These are phyloP conservation scores for Agaricus subrufescens DNA, from an alignment of 768 basidiomycete genomes.

Conservation along the genomic window DNA sequence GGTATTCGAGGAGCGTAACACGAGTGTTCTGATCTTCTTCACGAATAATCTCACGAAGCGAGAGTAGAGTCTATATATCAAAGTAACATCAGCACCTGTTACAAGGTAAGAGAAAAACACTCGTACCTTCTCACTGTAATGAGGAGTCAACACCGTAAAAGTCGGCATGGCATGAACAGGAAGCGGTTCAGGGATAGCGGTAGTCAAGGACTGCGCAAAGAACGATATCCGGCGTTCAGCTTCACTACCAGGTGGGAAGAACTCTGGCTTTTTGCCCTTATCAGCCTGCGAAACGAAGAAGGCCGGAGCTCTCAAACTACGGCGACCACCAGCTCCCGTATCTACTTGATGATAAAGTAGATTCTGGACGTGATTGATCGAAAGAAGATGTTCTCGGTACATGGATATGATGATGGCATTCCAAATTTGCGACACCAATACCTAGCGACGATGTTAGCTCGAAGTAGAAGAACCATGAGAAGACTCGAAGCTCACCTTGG, in stretches of 20 bases:
- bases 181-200: conserved; percentile 87
- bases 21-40: conserved; percentile 97
- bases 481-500: conserved; percentile 65
- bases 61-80: conserved; percentile 72
- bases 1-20: conserved; percentile 94
- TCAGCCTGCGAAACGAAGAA: conserved; percentile 98
- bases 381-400: conserved; percentile 98
- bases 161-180: conserved; percentile 99
- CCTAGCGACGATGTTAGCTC: conserved; percentile 37
- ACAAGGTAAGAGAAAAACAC: background rate
- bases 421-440: conserved; percentile 98
- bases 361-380: conserved; percentile 98
- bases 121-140: conserved; percentile 94
- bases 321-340: conserved; percentile 68
- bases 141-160: conserved; percentile 96
- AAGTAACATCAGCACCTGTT: background rate
- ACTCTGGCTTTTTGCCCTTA: conserved; percentile 73
- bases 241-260: conserved; percentile 93
- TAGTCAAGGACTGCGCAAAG: conserved; percentile 97
- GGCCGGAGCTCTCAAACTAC: conserved; percentile 89
- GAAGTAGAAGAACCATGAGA: background rate
- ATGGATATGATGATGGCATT: conserved; percentile 99
- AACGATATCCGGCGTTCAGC: conserved; percentile 98
- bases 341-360: conserved; percentile 97
- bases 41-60: conserved; percentile 95